Base-by-base conservation (phyloP, 2,329 filamentous ascomycete species). In the Atkinsonella hypoxylon region DNA sequence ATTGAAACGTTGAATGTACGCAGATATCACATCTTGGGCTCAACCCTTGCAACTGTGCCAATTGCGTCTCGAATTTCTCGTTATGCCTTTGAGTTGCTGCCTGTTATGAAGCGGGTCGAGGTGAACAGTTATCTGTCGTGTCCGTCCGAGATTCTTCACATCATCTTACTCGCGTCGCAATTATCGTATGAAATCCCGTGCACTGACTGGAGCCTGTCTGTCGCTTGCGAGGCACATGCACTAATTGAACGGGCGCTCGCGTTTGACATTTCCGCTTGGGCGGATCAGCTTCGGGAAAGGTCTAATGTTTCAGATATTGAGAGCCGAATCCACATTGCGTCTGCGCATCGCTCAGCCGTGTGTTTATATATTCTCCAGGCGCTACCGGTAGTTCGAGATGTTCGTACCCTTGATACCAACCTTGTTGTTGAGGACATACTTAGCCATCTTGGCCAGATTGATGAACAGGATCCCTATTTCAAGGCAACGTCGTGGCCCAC, bases 401-500 rank as follows among this genome's bases (percentile, higher is more conserved):
- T 65, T 15, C 59, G 64, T 26, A 57, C 61, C 2, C 64, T 76
- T 30, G 69, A 72, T 43, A 69, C 69, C 20, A 60, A 69, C 44
- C 58, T 72, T 9, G 67, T 81, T 2, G 71, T 75, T 4, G 59
- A 67, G 22, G 75, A 77, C 34, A 75, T 78, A 38, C 63, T 79
- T 2, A 57, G 63, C n/a, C 72, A 79, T 52, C 65, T 81, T 22
- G 71, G 70, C 6, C 64, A 68, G 49, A 69, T 81, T 36, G 67
- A 66, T 30, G 68, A 70, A 18, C 61, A 67, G 2, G 75, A 78
- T 56, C 69, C 71, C 7, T 69, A 79, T 41, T 81, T 78, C 66
- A 81, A 79, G 59, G 78, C 74, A 8, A 78, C 76, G 2, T 74
- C 74, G n/a, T 81, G 77, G 77, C 76, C 78, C 1, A 68, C 76